phyloP scores from a whole-genome alignment of 345 rosid genomes.

The Ceriops zippeliana region DNA sequence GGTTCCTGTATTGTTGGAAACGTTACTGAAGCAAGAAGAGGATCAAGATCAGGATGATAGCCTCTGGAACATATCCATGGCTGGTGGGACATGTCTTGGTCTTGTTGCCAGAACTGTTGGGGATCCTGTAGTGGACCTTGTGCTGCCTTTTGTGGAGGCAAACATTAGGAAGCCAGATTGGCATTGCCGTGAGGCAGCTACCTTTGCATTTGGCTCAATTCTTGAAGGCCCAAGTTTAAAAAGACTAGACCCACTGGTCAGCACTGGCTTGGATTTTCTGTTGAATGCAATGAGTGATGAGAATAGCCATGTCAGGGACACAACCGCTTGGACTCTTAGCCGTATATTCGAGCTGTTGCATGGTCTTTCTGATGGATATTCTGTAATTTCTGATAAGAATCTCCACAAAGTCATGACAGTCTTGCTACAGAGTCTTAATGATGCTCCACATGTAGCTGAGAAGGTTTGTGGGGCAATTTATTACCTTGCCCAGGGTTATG shows the following conservation, averaged over 20 bases:
- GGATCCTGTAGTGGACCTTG: conserved; percentile 77
- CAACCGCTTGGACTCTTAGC: conserved; percentile 93
- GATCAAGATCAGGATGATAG: conserved; percentile 91
- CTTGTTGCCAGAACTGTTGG: conserved; percentile 97
- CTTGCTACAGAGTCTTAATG: conserved; percentile 67
- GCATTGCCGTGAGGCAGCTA: conserved; percentile 91
- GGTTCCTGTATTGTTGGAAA: conserved; percentile 77
- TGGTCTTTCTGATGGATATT: conserved; percentile 59
- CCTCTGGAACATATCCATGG: conserved; percentile 91
- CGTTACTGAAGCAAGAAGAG: conserved; percentile 88
- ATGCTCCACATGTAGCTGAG: conserved; percentile 82
- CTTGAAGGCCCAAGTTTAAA: conserved; percentile 82
- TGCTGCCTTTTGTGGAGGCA: conserved; percentile 84
- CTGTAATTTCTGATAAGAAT: conserved; percentile 63
- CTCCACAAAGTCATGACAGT: conserved; percentile 57
- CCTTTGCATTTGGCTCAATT: conserved; percentile 90
- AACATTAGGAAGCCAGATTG: conserved; percentile 71
- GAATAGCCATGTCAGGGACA: conserved; percentile 89
- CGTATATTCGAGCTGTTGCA: conserved; percentile 91
- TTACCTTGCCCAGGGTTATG: conserved; percentile 91
- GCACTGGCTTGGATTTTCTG: conserved; percentile 72
- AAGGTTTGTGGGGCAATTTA: conserved; percentile 94
- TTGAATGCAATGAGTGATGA: conserved; percentile 74
- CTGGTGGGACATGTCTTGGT: conserved; percentile 95
- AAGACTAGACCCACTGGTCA: conserved; percentile 75